These are phyloP conservation scores for Aspergillus felis DNA, from an alignment of 2,329 filamentous ascomycete genomes.

Conservation along the genomic window DNA sequence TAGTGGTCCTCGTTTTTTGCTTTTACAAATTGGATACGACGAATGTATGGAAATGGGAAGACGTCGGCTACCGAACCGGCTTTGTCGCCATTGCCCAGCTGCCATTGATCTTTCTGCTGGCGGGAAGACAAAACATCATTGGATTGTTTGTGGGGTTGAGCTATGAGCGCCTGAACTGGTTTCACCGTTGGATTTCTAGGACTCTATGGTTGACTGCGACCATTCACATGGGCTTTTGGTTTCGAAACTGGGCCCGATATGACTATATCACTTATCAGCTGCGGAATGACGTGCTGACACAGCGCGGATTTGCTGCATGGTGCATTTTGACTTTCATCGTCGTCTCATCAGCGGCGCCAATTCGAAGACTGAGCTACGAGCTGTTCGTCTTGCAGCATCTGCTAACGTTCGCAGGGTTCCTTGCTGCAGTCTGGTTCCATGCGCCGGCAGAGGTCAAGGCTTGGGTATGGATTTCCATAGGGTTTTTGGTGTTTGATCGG, in stretches of 20 bases:
- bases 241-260: conserved; percentile 50
- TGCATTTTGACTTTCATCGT: conserved; percentile 50
- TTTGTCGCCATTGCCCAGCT: conserved; percentile 52
- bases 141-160: conserved; percentile 45
- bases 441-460: conserved; percentile 40
- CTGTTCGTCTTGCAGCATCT: conserved; percentile 54
- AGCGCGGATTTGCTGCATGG: conserved; percentile 52
- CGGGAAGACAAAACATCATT: conserved; percentile 54
- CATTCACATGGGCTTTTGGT: conserved; percentile 54
- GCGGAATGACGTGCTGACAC: conserved; percentile 45
- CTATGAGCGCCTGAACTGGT: conserved; percentile 51
- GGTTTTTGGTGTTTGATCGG: conserved; percentile 45
- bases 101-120: conserved; percentile 54
- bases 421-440: conserved; percentile 49
- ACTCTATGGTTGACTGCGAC: conserved; percentile 51
- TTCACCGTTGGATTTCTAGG: conserved; percentile 51
- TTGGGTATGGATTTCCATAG: conserved; percentile 48
- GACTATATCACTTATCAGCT: conserved; percentile 50
- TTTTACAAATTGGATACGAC: conserved; percentile 53
- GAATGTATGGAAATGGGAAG: conserved; percentile 51
- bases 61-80: conserved; percentile 54
- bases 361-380: conserved; percentile 50
- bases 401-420: conserved; percentile 48
- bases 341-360: conserved; percentile 47
- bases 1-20: conserved; percentile 51